Evolutionary conservation across 1,284 basidiomycete species (phyloP).

Genomic region (Sporisorium sorghi): DNA sequence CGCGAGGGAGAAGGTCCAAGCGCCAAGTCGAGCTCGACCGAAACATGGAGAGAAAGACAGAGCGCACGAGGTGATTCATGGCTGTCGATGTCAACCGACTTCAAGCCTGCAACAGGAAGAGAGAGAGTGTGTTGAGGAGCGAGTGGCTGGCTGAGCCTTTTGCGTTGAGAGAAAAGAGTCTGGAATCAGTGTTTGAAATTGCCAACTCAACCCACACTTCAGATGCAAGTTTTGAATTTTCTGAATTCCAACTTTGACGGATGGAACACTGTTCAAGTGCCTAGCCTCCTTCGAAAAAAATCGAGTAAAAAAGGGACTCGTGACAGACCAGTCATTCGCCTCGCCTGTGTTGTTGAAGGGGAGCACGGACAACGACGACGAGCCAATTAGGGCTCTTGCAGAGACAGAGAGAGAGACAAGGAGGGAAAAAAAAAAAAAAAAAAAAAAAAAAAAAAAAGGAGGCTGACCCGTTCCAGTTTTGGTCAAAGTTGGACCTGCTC

Average conservation of each 20-base stretch:
- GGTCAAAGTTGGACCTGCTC: slow-evolving; percentile 15
- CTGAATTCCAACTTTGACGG: background rate
- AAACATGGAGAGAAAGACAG: background rate
- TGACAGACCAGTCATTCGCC: background rate
- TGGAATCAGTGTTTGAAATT: background rate
- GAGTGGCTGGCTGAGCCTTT: background rate
- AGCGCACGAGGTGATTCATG: too few species aligned
- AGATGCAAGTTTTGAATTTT: background rate
- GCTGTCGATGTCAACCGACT: too few species aligned
- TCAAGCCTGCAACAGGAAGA: too few species aligned
- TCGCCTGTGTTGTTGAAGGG: background rate
- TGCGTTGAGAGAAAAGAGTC: background rate
- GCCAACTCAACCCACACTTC: background rate
- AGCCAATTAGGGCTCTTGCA: slow-evolving; percentile 4
- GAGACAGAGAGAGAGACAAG: slow-evolving; percentile 1
- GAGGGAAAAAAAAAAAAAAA: background rate
- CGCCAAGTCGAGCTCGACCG: background rate
- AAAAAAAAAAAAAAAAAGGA: slow-evolving; percentile 2
- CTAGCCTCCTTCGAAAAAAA: background rate
- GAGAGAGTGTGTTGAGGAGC: background rate
- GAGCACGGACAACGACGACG: slow-evolving; percentile 9
- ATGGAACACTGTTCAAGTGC: slow-evolving; percentile 1
- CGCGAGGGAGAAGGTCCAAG: background rate
- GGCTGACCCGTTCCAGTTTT: slow-evolving; percentile 10
- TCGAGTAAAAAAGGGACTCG: slow-evolving; percentile 3